phyloP scores from a whole-genome alignment of 306 rosid species.

The Cicer judaicum region DNA sequence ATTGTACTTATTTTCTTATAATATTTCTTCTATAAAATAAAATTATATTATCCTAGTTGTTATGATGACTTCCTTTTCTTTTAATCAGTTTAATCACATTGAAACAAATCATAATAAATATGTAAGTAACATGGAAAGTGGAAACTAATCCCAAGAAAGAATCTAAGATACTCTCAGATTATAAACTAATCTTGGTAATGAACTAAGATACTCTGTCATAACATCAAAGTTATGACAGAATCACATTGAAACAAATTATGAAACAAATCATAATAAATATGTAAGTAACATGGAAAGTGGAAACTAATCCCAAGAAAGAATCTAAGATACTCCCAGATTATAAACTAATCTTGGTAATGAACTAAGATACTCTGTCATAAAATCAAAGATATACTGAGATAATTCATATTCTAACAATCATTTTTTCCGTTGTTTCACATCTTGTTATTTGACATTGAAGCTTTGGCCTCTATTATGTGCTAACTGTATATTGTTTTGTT shows the following conservation, averaged over 20 bases:
- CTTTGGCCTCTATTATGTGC: slow-evolving; percentile 10
- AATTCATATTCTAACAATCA: not conserved
- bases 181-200: not conserved
- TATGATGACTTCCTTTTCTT: too few relatives aligned
- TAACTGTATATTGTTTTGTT: slow-evolving; percentile 18
- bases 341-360: not conserved
- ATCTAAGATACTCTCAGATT: not conserved
- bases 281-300: not conserved
- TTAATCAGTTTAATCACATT: too few relatives aligned
- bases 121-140: not conserved
- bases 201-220: slow-evolving; percentile 3
- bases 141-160: not conserved
- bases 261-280: not conserved
- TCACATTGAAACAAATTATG: not conserved
- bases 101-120: not conserved
- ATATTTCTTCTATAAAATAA: too few relatives aligned
- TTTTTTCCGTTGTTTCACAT: slow-evolving; percentile 20
- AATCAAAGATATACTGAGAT: not conserved
- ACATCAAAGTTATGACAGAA: not conserved
- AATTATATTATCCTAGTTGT: too few relatives aligned
- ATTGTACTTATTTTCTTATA: too few relatives aligned
- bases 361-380: slow-evolving; percentile 3
- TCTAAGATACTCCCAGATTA: not conserved
- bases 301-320: not conserved
- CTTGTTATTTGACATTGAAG: slow-evolving; percentile 16